Evolutionary conservation across 2,329 filamentous ascomycete genomes (phyloP).

Genomic region (Beauveria bassiana): DNA sequence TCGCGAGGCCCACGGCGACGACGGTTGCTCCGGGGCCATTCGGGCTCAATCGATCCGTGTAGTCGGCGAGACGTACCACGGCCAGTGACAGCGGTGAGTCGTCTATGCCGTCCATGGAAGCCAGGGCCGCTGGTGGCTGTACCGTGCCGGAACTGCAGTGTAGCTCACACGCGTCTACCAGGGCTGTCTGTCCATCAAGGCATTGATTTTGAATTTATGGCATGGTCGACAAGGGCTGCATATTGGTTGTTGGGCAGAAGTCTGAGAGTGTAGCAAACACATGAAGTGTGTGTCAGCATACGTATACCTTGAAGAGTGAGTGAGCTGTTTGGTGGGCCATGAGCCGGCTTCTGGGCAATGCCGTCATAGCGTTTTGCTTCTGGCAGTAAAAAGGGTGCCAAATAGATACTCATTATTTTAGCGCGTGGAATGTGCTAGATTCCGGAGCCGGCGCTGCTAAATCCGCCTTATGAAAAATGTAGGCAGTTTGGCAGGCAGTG

Average conservation of each 20-base stretch:
- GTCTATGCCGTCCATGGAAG: slow-evolving; percentile 6
- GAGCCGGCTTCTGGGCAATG: not conserved
- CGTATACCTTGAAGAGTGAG: not conserved
- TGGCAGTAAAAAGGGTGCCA: not conserved
- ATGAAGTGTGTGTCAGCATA: not conserved
- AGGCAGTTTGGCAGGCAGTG: too few relatives aligned
- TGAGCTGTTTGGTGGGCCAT: not conserved
- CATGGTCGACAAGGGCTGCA: not conserved
- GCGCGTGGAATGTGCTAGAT: slow-evolving; percentile 7
- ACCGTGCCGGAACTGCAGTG: not conserved
- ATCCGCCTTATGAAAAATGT: too few relatives aligned
- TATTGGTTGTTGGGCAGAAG: not conserved
- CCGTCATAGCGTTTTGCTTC: slow-evolving; percentile 4
- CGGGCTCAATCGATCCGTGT: not conserved
- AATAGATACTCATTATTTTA: not conserved
- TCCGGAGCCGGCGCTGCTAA: not conserved
- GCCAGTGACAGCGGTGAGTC: slow-evolving; percentile 4
- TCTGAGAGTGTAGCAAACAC: not conserved
- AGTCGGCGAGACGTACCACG: not conserved
- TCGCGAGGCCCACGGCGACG: not conserved
- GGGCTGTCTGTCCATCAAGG: not conserved
- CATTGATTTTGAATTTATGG: not conserved
- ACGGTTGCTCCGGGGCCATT: not conserved
- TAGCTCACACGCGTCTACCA: not conserved
- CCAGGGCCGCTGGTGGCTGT: not conserved